Evolutionary conservation across 75 land plant species (phyloP), one percentile per base, ranked within the genome.

Genomic region (Ceratopteris richardii): DNA sequence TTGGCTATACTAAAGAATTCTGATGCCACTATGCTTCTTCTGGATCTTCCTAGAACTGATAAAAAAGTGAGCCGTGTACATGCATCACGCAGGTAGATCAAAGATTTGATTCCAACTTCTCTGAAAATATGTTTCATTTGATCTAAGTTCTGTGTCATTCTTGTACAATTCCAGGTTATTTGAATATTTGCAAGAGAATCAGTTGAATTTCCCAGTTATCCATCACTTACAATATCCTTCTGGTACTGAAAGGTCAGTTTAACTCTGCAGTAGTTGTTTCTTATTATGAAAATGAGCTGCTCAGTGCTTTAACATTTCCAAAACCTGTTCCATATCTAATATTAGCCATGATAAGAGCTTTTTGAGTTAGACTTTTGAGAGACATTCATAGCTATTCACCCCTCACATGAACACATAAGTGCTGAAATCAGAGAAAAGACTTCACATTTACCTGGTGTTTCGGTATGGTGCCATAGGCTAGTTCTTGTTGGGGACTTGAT

Each of bases 341-440:
- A n/a, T n/a, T n/a, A n/a, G n/a, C n/a, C n/a, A n/a, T n/a, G n/a
- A n/a, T n/a, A n/a, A n/a, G n/a, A n/a, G n/a, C n/a, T n/a, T n/a
- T n/a, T n/a, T n/a, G n/a, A n/a, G n/a, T n/a, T n/a, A n/a, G n/a
- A n/a, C n/a, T n/a, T n/a, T n/a, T n/a, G n/a, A n/a, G n/a, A n/a
- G n/a, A n/a, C n/a, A n/a, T n/a, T n/a, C n/a, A n/a, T n/a, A n/a
- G n/a, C n/a, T n/a, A n/a, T n/a, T n/a, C n/a, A n/a, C n/a, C n/a
- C n/a, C n/a, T n/a, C n/a, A n/a, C n/a, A n/a, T n/a, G n/a, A 94
- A 66, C 96, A 94, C 41, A 75, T 94, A 26, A 94, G 98, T 67
- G 98, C 98, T 33, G 60, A 94, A 56, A 94, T 94, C 53, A 62
- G 98, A 51, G 98, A 89, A 21, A 94, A 79, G 72, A 94, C 98